phyloP scores from a whole-genome alignment of 140 eudicot genomes.

The Anethum foeniculum region DNA sequence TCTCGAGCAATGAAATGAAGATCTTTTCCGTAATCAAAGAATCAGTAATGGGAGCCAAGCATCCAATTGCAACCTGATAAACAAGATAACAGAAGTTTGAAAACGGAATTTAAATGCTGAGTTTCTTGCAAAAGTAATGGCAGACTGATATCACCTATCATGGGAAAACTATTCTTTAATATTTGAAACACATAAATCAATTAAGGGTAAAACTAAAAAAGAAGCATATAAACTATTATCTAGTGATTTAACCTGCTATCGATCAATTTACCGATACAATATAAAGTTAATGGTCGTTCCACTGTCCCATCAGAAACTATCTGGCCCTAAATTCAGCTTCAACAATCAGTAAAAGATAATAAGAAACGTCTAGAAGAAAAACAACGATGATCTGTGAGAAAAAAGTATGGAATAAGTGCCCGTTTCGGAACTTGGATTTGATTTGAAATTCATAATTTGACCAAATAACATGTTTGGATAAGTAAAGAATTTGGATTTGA shows the following conservation, averaged over 20 bases:
- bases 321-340: not conserved
- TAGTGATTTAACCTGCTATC: not conserved
- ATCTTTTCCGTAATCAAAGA: conserved; percentile 41
- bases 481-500: too few relatives aligned
- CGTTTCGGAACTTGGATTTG: too few relatives aligned
- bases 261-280: not conserved
- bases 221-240: not conserved
- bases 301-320: not conserved
- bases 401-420: not conserved
- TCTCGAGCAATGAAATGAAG: conserved; percentile 49
- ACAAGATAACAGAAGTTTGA: not conserved
- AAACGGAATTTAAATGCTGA: not conserved
- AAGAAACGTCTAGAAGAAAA: not conserved
- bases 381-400: not conserved
- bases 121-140: not conserved
- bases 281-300: not conserved
- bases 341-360: not conserved
- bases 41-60: conserved; percentile 64
- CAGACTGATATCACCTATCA: not conserved
- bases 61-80: conserved; percentile 65
- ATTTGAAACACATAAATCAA: not conserved
- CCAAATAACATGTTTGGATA: too few relatives aligned
- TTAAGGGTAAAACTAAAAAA: not conserved
- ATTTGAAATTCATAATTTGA: too few relatives aligned
- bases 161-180: not conserved